Evolutionary conservation across 345 rosid genomes (phyloP).

Genomic region (Salix purpurea): DNA sequence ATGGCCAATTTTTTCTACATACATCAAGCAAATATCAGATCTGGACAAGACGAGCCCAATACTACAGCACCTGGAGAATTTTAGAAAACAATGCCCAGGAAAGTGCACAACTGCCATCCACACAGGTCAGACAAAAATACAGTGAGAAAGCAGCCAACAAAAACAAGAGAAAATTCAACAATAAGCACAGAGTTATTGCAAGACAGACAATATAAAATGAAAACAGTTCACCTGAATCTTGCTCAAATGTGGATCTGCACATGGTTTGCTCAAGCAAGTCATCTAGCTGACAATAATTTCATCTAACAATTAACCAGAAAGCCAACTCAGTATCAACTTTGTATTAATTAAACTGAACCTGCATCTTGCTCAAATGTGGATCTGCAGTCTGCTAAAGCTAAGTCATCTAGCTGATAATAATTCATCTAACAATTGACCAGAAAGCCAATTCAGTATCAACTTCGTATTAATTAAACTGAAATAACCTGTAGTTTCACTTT

Average conservation of each 20-base stretch:
- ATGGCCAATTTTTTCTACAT: constrained; percentile 8
- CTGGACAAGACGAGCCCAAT: constrained; percentile 10
- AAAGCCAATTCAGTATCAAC: constrained; percentile 44
- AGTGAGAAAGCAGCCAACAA: constrained; percentile 19
- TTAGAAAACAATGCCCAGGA: constrained; percentile 30
- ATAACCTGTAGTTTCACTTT: constrained; percentile 21
- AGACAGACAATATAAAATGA: constrained; percentile 14
- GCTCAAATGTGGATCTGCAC: constrained; percentile 40
- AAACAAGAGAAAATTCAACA: constrained; percentile 10
- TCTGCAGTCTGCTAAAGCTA: constrained; percentile 60
- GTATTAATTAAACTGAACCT: constrained; percentile 17
- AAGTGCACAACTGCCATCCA: constrained; percentile 37
- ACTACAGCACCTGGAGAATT: constrained; percentile 30
- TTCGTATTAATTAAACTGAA: constrained; percentile 15
- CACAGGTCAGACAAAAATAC: constrained; percentile 13
- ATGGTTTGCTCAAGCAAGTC: constrained; percentile 60
- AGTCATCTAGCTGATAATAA: constrained; percentile 51
- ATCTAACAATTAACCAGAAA: constrained; percentile 63
- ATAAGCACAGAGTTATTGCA: constrained; percentile 6
- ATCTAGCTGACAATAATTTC: constrained; percentile 53
- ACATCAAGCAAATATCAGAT: constrained; percentile 9
- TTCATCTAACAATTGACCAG: constrained; percentile 64
- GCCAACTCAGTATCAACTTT: constrained; percentile 38
- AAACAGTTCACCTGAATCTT: constrained; percentile 46
- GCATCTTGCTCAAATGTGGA: constrained; percentile 15